These are phyloP conservation scores for Stentor roeselii DNA, from an alignment of 73 alveolate species.

Conservation along the genomic window DNA sequence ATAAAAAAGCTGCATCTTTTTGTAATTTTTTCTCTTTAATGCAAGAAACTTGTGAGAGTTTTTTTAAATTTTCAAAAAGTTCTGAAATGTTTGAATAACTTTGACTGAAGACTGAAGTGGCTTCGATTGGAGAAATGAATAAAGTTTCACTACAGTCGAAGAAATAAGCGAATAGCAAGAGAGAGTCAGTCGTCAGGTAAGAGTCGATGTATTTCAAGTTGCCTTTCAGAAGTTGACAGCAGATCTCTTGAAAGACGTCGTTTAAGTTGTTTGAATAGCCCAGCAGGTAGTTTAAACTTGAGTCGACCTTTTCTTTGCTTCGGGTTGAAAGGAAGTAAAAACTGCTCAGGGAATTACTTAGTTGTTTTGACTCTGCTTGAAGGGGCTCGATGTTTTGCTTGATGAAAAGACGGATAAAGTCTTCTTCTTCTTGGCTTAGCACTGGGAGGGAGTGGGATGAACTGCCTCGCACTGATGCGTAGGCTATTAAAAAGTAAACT, in stretches of 20 bases:
- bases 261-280: background rate
- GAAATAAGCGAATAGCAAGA: background rate
- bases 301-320: background rate
- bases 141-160: background rate
- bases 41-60: background rate
- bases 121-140: slow-evolving; percentile 16
- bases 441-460: background rate
- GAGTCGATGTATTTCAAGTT: background rate
- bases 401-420: background rate
- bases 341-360: background rate
- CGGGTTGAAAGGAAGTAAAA: background rate
- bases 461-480: background rate
- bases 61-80: background rate
- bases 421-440: background rate
- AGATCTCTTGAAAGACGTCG: background rate
- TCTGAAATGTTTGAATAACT: background rate
- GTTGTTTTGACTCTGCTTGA: background rate
- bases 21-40: background rate
- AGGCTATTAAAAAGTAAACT: background rate
- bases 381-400: slow-evolving; percentile 10
- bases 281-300: background rate
- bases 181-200: background rate
- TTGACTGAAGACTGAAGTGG: background rate
- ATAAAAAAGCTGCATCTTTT: slow-evolving; percentile 22
- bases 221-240: slow-evolving; percentile 10